A percentile compares a stretch with the other conserved stretches of the same genome.
Conservation (phyloP, 768 basidiomycete genomes). For the Arthromyces matolae region DNA sequence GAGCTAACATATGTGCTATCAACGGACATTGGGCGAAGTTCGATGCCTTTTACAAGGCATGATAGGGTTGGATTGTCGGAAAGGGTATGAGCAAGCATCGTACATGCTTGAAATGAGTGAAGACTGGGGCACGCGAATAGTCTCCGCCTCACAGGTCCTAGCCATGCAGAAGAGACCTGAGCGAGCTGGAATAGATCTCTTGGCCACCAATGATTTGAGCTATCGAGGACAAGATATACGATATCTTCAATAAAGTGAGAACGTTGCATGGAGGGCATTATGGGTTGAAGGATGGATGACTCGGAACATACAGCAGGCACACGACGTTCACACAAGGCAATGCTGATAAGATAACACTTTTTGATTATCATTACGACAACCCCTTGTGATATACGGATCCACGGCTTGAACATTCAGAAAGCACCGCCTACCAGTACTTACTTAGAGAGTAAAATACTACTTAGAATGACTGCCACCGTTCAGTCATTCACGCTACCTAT, state of each 20-base stretch:
- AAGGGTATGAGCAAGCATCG: slow-evolving; percentile 40
- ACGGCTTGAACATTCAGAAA: background rate
- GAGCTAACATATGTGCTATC: slow-evolving; percentile 17
- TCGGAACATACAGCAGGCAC: no score
- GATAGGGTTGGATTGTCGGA: slow-evolving; percentile 31
- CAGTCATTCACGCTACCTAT: slow-evolving; percentile 48
- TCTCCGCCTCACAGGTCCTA: slow-evolving; percentile 37
- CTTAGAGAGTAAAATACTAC: no score
- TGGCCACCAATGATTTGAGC: slow-evolving; percentile 50
- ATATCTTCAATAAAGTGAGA: slow-evolving; percentile 46
- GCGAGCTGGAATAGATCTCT: slow-evolving; percentile 46
- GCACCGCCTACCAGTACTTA: background rate
- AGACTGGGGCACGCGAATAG: slow-evolving; percentile 43
- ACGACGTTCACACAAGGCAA: no score
- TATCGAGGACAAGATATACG: slow-evolving; percentile 48
- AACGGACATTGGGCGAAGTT: slow-evolving; percentile 33
- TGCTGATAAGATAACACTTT: background rate
- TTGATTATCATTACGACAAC: background rate
- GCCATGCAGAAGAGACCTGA: slow-evolving; percentile 48
- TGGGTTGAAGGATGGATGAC: background rate
- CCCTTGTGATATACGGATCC: background rate
- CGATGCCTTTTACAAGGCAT: slow-evolving; percentile 36
- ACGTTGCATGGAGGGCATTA: background rate
- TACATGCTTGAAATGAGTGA: slow-evolving; percentile 38
- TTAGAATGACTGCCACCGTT: slow-evolving; percentile 20